These are phyloP conservation scores for Orbilia quercus DNA, from an alignment of 2,329 filamentous ascomycete genomes.

Conservation along the genomic window DNA sequence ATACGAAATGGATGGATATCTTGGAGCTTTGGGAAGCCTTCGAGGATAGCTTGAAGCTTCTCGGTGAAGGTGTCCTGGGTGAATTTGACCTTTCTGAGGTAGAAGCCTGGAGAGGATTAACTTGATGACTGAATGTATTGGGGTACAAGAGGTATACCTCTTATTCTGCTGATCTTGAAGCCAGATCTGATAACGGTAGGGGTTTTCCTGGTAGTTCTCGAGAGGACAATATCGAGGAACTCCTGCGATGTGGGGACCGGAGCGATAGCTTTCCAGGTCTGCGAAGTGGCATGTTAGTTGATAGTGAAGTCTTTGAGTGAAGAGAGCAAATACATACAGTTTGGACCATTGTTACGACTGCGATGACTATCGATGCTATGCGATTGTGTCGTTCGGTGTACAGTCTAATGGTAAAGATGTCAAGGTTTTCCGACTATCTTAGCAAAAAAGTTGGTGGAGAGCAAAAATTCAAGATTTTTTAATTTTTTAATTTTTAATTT, in stretches of 20 bases:
- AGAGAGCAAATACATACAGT: conserved; percentile 31
- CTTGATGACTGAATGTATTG: conserved; percentile 46
- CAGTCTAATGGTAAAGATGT: background rate
- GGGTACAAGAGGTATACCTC: conserved; percentile 64
- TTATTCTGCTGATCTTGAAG: conserved; percentile 94
- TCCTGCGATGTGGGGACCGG: conserved; percentile 92
- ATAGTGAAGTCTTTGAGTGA: background rate
- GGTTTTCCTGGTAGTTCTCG: conserved; percentile 88
- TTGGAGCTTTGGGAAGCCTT: conserved; percentile 89
- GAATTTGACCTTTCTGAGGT: conserved; percentile 98
- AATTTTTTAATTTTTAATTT: conserved; percentile 32
- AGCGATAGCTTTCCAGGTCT: conserved; percentile 79
- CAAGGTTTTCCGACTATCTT: conserved; percentile 34
- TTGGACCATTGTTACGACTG: conserved; percentile 50
- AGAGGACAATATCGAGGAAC: conserved; percentile 97
- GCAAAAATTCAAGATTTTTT: conserved; percentile 30
- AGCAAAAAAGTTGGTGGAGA: conserved; percentile 10
- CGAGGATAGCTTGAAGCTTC: conserved; percentile 88
- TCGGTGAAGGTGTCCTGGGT: conserved; percentile 96
- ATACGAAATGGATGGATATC: conserved; percentile 95
- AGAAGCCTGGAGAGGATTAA: conserved; percentile 73
- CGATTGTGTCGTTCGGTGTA: conserved; percentile 7
- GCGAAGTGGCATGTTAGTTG: conserved; percentile 20
- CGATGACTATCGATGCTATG: conserved; percentile 6
- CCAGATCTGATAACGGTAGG: conserved; percentile 95